Conservation (phyloP, 176 grass and related monocot species). For the Saccharum officinarum region DNA sequence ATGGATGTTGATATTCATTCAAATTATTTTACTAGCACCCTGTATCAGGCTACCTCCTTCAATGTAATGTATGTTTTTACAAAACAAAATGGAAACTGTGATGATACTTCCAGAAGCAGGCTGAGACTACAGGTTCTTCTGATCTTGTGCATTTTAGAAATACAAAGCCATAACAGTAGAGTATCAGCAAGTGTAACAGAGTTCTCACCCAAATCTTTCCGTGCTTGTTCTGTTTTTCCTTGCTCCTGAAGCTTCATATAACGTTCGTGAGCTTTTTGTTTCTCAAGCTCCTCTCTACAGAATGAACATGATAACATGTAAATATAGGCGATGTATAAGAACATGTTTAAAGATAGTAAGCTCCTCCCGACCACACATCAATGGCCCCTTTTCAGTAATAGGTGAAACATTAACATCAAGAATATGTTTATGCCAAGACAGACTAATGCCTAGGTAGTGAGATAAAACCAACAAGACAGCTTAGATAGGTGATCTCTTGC, state of each 20-base stretch:
- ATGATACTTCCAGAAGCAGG: slow-evolving; percentile 7
- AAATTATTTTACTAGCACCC: neutral
- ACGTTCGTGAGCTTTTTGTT: slow-evolving; percentile 92
- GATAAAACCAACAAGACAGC: neutral
- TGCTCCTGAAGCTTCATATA: slow-evolving; percentile 99
- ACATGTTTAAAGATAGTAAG: neutral
- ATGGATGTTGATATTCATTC: neutral
- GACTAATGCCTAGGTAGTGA: neutral
- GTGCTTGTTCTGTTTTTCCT: slow-evolving; percentile 94
- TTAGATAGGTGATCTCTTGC: neutral
- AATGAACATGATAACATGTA: neutral
- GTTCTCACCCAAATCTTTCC: slow-evolving; percentile 92
- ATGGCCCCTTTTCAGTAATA: neutral
- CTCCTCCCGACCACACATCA: neutral
- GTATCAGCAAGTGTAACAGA: slow-evolving; percentile 3
- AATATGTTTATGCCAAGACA: neutral
- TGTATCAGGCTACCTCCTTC: neutral
- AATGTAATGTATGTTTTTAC: neutral
- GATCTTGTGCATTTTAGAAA: slow-evolving; percentile 2
- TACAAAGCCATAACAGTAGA: neutral
- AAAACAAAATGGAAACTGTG: neutral
- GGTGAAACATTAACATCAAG: neutral
- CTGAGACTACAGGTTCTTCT: neutral
- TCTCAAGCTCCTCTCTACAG: slow-evolving; percentile 94
- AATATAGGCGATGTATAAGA: neutral